These are phyloP conservation scores for Fusarium tjaetaba DNA, from an alignment of 2,329 filamentous ascomycete species.

Conservation along the genomic window DNA sequence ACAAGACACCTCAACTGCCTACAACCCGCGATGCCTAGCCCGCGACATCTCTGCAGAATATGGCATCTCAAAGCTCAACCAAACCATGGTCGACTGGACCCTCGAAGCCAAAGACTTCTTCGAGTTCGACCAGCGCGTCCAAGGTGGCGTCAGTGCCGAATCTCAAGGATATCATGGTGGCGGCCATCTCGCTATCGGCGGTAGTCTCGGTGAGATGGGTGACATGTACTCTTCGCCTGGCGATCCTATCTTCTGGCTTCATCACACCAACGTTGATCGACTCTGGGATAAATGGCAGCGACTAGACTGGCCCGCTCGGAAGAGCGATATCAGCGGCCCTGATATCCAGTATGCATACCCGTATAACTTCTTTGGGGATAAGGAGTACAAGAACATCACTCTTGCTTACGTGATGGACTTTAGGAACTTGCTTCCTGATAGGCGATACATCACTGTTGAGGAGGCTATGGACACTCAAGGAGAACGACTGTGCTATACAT, in stretches of 20 bases:
- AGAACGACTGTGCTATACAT: neutral
- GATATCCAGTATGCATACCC: neutral
- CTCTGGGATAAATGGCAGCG: neutral
- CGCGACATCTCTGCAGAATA: neutral
- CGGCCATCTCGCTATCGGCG: neutral
- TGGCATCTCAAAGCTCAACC: neutral
- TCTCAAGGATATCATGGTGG: neutral
- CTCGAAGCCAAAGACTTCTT: neutral
- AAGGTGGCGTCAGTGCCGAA: neutral
- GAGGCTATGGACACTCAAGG: neutral
- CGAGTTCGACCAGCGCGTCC: fast-evolving
- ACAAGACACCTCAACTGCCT: fast-evolving
- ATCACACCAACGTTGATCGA: neutral
- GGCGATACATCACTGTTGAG: neutral
- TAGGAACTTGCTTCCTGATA: neutral
- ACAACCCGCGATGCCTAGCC: neutral
- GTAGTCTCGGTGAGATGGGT: neutral
- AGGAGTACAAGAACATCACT: neutral
- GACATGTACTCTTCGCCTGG: neutral
- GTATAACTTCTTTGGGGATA: fast-evolving
- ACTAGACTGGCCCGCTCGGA: neutral
- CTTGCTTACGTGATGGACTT: neutral
- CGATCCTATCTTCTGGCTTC: neutral
- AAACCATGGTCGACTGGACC: neutral
- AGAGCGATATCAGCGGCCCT: neutral